Base-by-base conservation (phyloP, 2,329 filamentous ascomycete species). In the Aspergillus nomiae region DNA sequence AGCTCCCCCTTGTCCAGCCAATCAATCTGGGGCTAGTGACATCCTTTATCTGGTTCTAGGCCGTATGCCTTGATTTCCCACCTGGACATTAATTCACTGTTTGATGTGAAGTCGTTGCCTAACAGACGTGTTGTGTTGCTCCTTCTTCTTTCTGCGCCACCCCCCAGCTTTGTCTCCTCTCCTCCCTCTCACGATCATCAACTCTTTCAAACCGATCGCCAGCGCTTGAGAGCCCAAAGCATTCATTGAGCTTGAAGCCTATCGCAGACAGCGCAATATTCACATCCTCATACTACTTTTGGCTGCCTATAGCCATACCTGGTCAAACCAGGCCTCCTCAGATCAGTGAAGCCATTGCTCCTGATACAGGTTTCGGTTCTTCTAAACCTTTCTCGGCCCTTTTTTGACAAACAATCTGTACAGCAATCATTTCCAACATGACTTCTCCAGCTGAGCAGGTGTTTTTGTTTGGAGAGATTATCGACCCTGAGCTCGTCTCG, bases 401-500 rank as follows among this genome's bases (percentile, higher is more conserved):
- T 43, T 48, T n/a, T 58, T 28, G 16, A 11, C 11, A 24, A 8
- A 24, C 43, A 11, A 6, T 7, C 11, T 26, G 11, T 24, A 14
- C 45, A 24, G 16, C 19, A 9, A 26, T 16, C 45, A 46, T 46
- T 46, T 7, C 21, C 41, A 61, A 61, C 28, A 71, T 70, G 69
- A 60, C 63, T 16, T 62, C 65, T 38, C 43, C 58, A 16, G 9
- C 38, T 4, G 65, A 69, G n/a, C 65, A 69, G 48, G 8, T 62
- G 11, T 65, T 67, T 43, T 48, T 69, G 16, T 68, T 61, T 43
- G 68, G 67, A 12, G 58, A 62, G 10, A 59, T 59, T 9, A 34
- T 61, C 38, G 57, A 65, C 14, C 21, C 61, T 2, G 59, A 59
- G 21, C 58, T 55, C 34, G 8, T 53, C 28, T 43, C 59, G 12